Conservation (phyloP, 495 filamentous ascomycete species). For the Aspergillus hancockii region DNA sequence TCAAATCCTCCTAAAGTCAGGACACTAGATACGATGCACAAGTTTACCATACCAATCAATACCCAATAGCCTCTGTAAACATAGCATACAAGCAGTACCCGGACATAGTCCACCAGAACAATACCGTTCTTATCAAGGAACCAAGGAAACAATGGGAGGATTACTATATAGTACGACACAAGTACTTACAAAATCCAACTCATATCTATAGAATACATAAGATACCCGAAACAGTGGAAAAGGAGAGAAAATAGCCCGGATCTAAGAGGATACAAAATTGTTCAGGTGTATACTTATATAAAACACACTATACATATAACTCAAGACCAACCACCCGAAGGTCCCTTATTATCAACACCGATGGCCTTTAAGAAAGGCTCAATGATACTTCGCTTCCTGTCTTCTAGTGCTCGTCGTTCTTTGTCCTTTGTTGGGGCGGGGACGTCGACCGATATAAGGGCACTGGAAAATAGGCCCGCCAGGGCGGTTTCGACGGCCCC, state of each 20-base stretch:
- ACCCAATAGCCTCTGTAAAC: too few relatives aligned
- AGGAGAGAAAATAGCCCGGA: neutral
- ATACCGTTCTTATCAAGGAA: too few relatives aligned
- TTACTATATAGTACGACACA: neutral
- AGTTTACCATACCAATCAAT: too few relatives aligned
- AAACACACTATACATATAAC: neutral
- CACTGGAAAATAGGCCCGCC: constrained; percentile 33
- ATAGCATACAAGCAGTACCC: too few relatives aligned
- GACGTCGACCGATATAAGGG: constrained; percentile 37
- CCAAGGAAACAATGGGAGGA: neutral
- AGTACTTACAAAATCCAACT: neutral
- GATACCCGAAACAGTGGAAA: neutral
- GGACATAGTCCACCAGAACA: too few relatives aligned
- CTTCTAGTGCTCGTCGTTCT: constrained; percentile 42
- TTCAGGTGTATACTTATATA: constrained; percentile 3
- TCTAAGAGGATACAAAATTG: neutral
- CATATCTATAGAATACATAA: neutral
- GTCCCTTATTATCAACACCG: constrained; percentile 41
- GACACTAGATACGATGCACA: too few relatives aligned
- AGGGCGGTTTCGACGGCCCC: constrained; percentile 38
- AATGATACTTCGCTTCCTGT: constrained; percentile 41
- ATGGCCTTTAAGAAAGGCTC: constrained; percentile 49
- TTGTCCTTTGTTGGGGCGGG: constrained; percentile 41
- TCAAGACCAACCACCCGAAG: constrained; percentile 36
- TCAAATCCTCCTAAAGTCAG: too few relatives aligned